Conservation (phyloP, 352 stramenopile genomes). For the Globisporangium abappressorium region DNA sequence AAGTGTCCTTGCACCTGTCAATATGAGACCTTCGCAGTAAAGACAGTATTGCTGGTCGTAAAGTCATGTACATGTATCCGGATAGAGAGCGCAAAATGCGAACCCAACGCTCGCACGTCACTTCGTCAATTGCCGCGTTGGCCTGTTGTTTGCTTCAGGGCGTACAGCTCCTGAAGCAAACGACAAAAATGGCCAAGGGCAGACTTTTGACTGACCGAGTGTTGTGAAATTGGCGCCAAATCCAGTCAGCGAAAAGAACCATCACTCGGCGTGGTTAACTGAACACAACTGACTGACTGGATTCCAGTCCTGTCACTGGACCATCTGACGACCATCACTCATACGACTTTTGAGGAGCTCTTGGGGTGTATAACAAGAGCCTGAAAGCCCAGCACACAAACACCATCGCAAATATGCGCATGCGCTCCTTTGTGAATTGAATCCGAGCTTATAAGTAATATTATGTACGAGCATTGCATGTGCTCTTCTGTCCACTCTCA, state of each 20-base stretch:
- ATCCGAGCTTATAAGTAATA: background rate
- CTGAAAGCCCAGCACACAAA: background rate
- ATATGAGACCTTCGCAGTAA: background rate
- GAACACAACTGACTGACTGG: background rate
- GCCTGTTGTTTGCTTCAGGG: background rate
- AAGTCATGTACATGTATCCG: background rate
- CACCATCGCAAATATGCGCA: background rate
- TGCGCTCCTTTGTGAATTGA: background rate
- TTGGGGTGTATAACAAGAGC: background rate
- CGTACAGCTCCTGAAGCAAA: too few relatives aligned
- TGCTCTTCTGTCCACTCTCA: background rate
- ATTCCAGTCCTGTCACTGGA: background rate
- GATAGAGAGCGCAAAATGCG: background rate
- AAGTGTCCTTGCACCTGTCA: background rate
- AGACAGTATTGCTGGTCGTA: background rate
- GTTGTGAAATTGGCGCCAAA: background rate
- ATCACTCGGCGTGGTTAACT: background rate
- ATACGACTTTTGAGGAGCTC: background rate
- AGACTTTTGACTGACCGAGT: background rate
- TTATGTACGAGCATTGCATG: background rate
- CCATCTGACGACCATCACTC: background rate
- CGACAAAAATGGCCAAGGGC: too few relatives aligned
- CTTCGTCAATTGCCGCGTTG: background rate
- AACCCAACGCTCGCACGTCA: background rate
- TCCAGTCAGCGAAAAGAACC: background rate